Evolutionary conservation across 345 rosid genomes (phyloP).

Genomic region (thale cress (Arabidopsis thaliana)): DNA sequence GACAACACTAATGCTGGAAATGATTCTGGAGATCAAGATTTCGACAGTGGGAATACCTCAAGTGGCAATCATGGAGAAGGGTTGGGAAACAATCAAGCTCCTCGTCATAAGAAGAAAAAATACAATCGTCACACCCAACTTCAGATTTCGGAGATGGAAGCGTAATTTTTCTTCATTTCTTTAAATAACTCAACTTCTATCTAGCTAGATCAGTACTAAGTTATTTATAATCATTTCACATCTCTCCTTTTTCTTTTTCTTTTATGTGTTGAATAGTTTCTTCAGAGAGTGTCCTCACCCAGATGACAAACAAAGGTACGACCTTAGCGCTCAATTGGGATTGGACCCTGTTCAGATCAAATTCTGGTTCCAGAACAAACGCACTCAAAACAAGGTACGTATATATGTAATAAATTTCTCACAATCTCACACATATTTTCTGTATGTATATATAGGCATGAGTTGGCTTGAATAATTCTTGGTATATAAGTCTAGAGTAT

Average conservation of each 20-base stretch:
- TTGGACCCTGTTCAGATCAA: slow-evolving; percentile 85
- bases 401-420: background rate
- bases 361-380: slow-evolving; percentile 99
- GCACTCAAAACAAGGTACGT: slow-evolving; percentile 94
- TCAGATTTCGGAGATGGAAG: slow-evolving; percentile 94
- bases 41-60: slow-evolving; percentile 45
- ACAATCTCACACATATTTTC: background rate
- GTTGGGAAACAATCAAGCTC: slow-evolving; percentile 65
- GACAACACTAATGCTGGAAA: background rate
- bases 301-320: slow-evolving; percentile 90
- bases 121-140: slow-evolving; percentile 87
- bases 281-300: slow-evolving; percentile 94
- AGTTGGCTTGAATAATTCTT: background rate
- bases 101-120: slow-evolving; percentile 68
- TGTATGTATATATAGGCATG: background rate
- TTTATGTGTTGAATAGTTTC: slow-evolving; percentile 39
- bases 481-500: background rate
- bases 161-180: slow-evolving; percentile 49
- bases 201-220: background rate
- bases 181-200: background rate
- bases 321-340: slow-evolving; percentile 77
- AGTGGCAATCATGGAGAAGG: slow-evolving; percentile 75
- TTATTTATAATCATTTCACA: slow-evolving; percentile 11
- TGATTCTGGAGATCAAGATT: background rate
- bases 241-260: background rate